phyloP scores from a whole-genome alignment of 2,329 filamentous ascomycete genomes.

The Colletotrichum noveboracense region DNA sequence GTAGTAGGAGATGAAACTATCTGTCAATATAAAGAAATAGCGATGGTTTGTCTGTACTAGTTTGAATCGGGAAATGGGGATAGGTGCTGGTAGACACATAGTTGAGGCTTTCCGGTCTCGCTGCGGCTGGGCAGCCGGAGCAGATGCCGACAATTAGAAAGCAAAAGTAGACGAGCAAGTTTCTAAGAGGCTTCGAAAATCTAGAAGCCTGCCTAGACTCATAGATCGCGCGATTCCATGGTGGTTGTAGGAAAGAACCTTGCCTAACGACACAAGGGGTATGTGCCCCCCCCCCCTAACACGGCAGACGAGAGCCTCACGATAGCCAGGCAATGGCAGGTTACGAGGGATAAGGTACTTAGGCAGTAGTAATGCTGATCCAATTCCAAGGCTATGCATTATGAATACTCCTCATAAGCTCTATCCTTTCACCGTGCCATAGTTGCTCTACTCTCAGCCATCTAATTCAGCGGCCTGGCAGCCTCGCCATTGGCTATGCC shows the following conservation, averaged over 20 bases:
- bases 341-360: neutral
- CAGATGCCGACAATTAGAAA: neutral
- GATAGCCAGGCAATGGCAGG: neutral
- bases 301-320: accelerated
- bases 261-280: neutral
- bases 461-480: neutral
- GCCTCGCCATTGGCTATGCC: neutral
- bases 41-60: accelerated
- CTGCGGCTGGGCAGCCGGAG: neutral
- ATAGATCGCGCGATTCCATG: neutral
- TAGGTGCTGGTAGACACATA: neutral
- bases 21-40: accelerated
- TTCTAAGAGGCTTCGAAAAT: accelerated
- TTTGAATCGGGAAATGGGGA: neutral
- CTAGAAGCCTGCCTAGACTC: neutral
- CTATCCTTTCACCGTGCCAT: neutral
- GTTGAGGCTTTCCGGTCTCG: neutral
- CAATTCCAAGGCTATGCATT: neutral
- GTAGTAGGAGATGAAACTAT: accelerated
- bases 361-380: neutral
- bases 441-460: neutral
- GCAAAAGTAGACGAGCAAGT: accelerated
- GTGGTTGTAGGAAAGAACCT: neutral
- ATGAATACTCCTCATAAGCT: neutral
- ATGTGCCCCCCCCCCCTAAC: neutral